Percentiles rank a stretch among this genome's conserved stretches.
Conservation (phyloP, 2,329 filamentous ascomycete genomes). For the Dactylellina sp. region DNA sequence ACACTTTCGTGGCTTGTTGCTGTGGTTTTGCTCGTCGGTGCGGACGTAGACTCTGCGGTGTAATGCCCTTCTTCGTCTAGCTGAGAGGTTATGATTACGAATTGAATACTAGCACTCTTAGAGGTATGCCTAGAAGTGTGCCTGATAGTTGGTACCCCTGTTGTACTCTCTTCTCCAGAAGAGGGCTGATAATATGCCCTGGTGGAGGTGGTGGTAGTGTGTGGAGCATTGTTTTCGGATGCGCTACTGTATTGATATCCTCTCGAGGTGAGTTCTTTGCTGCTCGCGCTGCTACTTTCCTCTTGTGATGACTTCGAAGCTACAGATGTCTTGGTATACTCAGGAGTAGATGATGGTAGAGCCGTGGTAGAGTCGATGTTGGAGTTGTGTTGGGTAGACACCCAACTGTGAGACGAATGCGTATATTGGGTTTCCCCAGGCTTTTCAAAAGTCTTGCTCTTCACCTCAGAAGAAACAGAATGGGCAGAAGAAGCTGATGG, state of each 20-base stretch:
- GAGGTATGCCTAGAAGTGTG: too few relatives aligned
- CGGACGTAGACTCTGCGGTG: too few relatives aligned
- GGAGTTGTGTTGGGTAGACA: not conserved
- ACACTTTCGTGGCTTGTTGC: not conserved
- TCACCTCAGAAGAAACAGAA: not conserved
- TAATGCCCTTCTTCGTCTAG: too few relatives aligned
- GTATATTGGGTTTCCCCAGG: not conserved
- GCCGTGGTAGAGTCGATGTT: not conserved
- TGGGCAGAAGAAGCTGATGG: not conserved
- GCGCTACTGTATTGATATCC: too few relatives aligned
- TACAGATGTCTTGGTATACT: not conserved
- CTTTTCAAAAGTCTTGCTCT: not conserved
- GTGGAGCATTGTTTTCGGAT: too few relatives aligned
- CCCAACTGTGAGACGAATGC: not conserved
- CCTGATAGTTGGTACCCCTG: not conserved
- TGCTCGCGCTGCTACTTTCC: too few relatives aligned
- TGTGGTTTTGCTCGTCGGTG: too few relatives aligned
- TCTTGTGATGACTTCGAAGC: not conserved
- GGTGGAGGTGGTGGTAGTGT: too few relatives aligned
- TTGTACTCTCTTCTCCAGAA: not conserved
- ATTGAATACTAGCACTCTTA: too few relatives aligned
- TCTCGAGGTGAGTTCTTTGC: too few relatives aligned
- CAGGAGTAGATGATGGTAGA: not conserved
- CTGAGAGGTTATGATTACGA: too few relatives aligned
- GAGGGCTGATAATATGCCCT: too few relatives aligned